These are phyloP conservation scores for Eleusine coracana DNA, from an alignment of 176 grass and related monocot genomes.

Conservation along the genomic window DNA sequence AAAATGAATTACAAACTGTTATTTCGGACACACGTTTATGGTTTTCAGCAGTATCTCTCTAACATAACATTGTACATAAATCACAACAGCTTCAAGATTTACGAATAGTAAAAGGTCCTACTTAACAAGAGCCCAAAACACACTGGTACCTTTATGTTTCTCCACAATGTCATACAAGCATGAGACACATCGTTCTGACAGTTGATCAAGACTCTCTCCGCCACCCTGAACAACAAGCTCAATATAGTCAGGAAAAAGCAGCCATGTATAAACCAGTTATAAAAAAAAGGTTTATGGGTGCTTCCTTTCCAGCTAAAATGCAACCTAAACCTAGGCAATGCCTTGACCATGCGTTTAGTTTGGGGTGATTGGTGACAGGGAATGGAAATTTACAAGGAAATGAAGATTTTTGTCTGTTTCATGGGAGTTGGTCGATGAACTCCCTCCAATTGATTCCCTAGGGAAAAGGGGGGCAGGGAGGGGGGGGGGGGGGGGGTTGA, in stretches of 20 bases:
- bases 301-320: neutral
- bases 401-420: no score
- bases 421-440: no score
- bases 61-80: no score
- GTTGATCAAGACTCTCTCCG: conserved; percentile 86
- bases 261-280: neutral
- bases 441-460: no score
- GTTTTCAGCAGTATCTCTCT: neutral
- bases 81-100: no score
- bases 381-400: no score
- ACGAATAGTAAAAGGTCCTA: neutral
- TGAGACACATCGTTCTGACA: conserved; percentile 74
- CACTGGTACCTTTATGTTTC: conserved; percentile 72
- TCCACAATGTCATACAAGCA: conserved; percentile 65
- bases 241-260: conserved; percentile 6
- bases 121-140: neutral
- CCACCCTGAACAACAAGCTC: conserved; percentile 62
- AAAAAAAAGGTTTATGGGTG: neutral
- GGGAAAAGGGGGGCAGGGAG: no score
- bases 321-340: neutral
- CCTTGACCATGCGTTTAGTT: no score
- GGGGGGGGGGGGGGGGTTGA: no score
- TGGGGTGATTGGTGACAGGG: no score
- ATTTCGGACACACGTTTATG: neutral
- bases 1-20: neutral